Conservation (phyloP, 805 yeast genomes). For the Ogataea chonburiensis region DNA sequence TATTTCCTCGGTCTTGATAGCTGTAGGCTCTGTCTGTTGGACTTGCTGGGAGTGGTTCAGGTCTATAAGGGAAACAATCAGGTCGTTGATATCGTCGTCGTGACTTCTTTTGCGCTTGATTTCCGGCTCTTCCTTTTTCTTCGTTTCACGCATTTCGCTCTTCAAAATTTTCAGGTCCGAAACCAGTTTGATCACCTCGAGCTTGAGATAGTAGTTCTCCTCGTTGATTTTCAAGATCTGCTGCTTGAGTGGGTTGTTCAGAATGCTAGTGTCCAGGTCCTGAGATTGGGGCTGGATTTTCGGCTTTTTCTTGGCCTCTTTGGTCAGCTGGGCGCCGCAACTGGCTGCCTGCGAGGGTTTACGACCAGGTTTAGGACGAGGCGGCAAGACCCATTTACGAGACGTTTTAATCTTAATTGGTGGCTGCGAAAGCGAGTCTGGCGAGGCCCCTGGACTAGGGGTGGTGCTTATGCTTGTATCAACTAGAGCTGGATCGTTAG, state of each 20-base stretch:
- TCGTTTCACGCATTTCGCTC: slow-evolving; percentile 19
- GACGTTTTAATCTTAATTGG: slow-evolving; percentile 52
- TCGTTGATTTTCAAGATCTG: slow-evolving; percentile 43
- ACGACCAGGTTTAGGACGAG: slow-evolving; percentile 75
- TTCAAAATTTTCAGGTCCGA: slow-evolving; percentile 41
- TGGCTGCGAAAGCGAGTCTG: slow-evolving; percentile 10
- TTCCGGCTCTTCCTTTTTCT: slow-evolving; percentile 1
- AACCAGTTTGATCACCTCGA: slow-evolving; percentile 44
- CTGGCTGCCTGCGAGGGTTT: slow-evolving; percentile 39
- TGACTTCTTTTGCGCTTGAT: slow-evolving; percentile 28
- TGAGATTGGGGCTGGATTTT: slow-evolving; percentile 5
- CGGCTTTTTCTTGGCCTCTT: slow-evolving; percentile 15
- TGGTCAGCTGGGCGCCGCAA: slow-evolving; percentile 1
- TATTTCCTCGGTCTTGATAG: slow-evolving; percentile 12
- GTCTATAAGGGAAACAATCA: slow-evolving; percentile 36
- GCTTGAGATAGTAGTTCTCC: slow-evolving; percentile 43
- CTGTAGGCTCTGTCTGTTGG: slow-evolving; percentile 7
- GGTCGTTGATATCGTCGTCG: slow-evolving; percentile 37
- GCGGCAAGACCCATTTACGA: slow-evolving; percentile 82
- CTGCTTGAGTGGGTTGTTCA: slow-evolving; percentile 36
- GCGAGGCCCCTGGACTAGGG: slow-evolving; percentile 15
- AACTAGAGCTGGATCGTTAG: slow-evolving; percentile 8
- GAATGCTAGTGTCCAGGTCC: slow-evolving; percentile 20
- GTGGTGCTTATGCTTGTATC: slow-evolving; percentile 13
- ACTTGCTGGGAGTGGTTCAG: slow-evolving; percentile 31